phyloP scores from a whole-genome alignment of 257 asterid genomes.

The Solanum pinnatisectum region DNA sequence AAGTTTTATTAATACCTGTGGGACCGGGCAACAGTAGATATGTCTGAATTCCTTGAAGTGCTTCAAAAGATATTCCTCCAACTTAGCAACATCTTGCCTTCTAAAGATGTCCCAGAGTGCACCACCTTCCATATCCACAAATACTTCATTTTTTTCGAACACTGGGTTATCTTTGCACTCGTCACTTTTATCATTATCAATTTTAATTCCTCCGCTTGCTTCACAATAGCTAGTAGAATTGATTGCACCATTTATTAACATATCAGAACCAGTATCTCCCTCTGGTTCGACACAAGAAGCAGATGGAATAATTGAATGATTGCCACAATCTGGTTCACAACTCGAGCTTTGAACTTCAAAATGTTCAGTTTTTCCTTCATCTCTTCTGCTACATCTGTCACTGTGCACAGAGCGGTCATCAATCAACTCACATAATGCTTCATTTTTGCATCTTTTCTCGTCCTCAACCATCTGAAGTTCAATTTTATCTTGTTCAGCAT shows the following conservation, averaged over 20 bases:
- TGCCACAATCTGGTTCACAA: not conserved
- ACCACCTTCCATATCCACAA: conserved; percentile 36
- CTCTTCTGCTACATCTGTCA: not conserved
- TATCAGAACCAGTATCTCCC: not conserved
- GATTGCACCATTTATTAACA: not conserved
- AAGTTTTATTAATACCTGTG: conserved; percentile 32
- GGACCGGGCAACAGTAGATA: conserved; percentile 30
- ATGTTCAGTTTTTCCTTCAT: not conserved
- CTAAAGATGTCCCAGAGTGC: conserved; percentile 96
- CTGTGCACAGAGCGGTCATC: not conserved
- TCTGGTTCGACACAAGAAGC: not conserved
- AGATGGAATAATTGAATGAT: not conserved
- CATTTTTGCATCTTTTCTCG: conserved; percentile 19
- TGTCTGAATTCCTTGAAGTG: conserved; percentile 37
- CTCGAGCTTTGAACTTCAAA: not conserved
- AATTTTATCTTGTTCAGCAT: conserved; percentile 44
- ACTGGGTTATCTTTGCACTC: not conserved
- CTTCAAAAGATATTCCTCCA: conserved; percentile 46
- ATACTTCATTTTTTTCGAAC: conserved; percentile 3
- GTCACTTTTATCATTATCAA: not conserved
- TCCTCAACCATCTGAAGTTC: conserved; percentile 28
- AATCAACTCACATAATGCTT: not conserved
- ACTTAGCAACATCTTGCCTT: conserved; percentile 67
- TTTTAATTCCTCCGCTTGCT: not conserved
- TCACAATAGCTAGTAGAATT: not conserved